Percentiles rank a stretch among this genome's conserved stretches.
These are phyloP conservation scores for Petrea volubilis DNA, from an alignment of 257 asterid genomes.

Conservation along the genomic window DNA sequence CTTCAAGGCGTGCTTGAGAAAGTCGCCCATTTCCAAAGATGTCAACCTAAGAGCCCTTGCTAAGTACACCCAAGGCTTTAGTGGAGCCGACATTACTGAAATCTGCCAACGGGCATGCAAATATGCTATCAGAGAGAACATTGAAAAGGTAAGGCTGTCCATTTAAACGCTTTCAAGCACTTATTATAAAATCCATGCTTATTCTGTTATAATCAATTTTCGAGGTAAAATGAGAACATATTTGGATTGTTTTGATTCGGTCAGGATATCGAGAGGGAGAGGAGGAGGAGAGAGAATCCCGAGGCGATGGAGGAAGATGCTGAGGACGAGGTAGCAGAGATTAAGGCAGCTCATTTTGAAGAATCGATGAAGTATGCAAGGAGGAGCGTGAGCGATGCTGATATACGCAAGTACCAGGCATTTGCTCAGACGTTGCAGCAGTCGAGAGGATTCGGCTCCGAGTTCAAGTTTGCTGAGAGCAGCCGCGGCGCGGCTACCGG, in stretches of 20 bases:
- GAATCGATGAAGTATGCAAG: constrained; percentile 69
- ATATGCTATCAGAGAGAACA: constrained; percentile 65
- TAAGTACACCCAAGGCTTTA: constrained; percentile 57
- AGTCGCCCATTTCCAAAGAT: constrained; percentile 52
- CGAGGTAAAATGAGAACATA: neutral
- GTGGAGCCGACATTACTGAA: constrained; percentile 66
- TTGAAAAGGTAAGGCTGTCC: constrained; percentile 50
- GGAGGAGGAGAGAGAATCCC: constrained; percentile 43
- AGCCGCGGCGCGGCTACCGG: constrained; percentile 26
- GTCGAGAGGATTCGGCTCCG: constrained; percentile 62
- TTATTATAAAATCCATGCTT: too few relatives aligned
- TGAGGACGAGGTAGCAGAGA: constrained; percentile 56
- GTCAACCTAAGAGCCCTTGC: constrained; percentile 57
- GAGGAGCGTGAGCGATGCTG: constrained; percentile 57
- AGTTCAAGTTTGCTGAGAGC: constrained; percentile 46
- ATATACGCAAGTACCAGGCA: constrained; percentile 58
- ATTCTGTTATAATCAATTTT: too few relatives aligned
- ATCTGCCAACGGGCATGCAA: constrained; percentile 69
- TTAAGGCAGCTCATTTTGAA: constrained; percentile 56
- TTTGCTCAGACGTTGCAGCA: constrained; percentile 68
- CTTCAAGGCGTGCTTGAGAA: constrained; percentile 58
- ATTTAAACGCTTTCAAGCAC: too few relatives aligned
- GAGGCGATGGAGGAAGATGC: constrained; percentile 74
- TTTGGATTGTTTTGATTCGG: neutral
- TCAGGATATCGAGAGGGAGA: constrained; percentile 59